Evolutionary conservation across 2,329 filamentous ascomycete species (phyloP), one percentile per base, ranked within the genome.

Genomic region (Stachybotrys echinatus): DNA sequence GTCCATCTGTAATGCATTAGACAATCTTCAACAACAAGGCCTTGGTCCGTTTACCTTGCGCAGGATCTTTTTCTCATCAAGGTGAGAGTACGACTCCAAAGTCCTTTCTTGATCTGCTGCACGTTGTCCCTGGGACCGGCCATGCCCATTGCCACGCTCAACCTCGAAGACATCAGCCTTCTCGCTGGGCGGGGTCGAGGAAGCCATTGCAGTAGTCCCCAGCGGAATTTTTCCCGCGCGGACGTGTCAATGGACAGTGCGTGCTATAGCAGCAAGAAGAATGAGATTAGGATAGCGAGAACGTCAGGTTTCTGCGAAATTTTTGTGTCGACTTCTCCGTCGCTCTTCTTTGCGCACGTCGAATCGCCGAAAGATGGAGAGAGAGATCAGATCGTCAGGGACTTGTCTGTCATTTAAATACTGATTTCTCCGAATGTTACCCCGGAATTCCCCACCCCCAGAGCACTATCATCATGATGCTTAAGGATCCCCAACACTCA

Each of bases 11-110:
- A 17, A 5, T 3, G 27, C 37, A 50, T 61, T 42, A 58, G 48
- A 42, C 21, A n/a, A 4, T 4, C 6, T 27, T 37, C 7, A 19
- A 23, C 27, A 34, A 12, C 2, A 1, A 3, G 12, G 3, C 6
- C 12, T 22, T 14, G 17, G n/a, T 19, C 8, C 23, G 23, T 52
- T 12, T 42, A 76, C 74, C 67, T 79, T 85, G 53, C 81, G 70
- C 23, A 86, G 59, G 12, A 87, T 73, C 50, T 71, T 77, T 61
- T 79, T 83, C 62, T 85, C 79, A 54, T 62, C 57, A 4, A 63
- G 54, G 21, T 63, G 60, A 4, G 60, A 53, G 18, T 61, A 63
- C 0, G 60, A 63, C 5, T 53, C 60, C 6, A 61, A 50, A 12
- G 54, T 62, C 6, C 50, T 53, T 1, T 52, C 52, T 5, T 59